Evolutionary conservation across 2,329 filamentous ascomycete species (phyloP), one percentile per base, ranked within the genome.

Genomic region (Paracoccidioides lutzii): DNA sequence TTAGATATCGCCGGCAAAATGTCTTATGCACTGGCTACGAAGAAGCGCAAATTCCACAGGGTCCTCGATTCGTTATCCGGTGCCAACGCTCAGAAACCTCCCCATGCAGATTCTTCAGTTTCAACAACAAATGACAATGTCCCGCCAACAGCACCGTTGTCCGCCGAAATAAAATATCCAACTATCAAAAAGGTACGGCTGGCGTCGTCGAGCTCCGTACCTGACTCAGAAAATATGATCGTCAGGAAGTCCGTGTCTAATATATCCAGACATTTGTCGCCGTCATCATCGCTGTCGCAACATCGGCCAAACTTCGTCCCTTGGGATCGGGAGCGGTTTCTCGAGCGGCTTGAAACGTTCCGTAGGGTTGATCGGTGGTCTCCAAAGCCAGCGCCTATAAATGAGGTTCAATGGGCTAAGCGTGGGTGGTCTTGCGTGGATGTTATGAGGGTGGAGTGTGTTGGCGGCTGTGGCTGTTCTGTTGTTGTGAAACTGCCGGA

Each of bases 391-490:
- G 81, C 90, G 53, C 78, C 77, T 38, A 84, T 97, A 63, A 89
- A 83, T 66, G 93, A 97, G 71, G 83, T 96, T 6, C 86, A 90
- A 68, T 98, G 93, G 93, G 90, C 90, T 0, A 95, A 91, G 75
- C 77, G 87, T 57, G 91, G 91, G 0, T 98, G 93, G 91, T 78
- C 85, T 3, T 96, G 91, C 64, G 82, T 86, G 48, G 85, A 85
- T 63, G 83, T 83, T 60, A 90, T 95, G 70, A 87, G 87, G 3
- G 88, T 97, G 14, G 82, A 83, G 15, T 98, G 93, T 68, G 78
- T 76, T 44, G 84, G 86, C 43, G 82, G 90, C 2, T 98, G 93
- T 66, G 85, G 85, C 66, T 85, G 86, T 64, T 87, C 94, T 63
- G 77, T 96, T 43, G 80, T 93, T 4, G 87, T 97, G 53, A 89